These are phyloP conservation scores for Massarina eburnea DNA, from an alignment of 2,329 filamentous ascomycete genomes.

Conservation along the genomic window DNA sequence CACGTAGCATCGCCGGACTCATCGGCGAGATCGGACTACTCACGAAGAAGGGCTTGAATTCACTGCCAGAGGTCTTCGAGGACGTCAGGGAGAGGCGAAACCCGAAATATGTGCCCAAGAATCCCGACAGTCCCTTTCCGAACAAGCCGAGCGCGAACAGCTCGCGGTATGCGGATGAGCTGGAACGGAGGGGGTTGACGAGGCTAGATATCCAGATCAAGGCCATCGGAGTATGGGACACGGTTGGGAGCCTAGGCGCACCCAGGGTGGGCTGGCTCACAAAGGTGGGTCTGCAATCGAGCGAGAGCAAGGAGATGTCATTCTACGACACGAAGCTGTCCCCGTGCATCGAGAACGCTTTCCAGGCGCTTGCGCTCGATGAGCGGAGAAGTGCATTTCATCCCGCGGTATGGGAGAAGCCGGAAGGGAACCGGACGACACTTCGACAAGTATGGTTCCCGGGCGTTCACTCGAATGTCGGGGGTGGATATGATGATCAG, in stretches of 20 bases:
- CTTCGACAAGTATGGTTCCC: slow-evolving; percentile 60
- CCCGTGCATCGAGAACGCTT: slow-evolving; percentile 54
- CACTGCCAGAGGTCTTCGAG: slow-evolving; percentile 50
- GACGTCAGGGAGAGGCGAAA: slow-evolving; percentile 50
- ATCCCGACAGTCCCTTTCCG: slow-evolving; percentile 50
- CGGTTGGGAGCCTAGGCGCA: slow-evolving; percentile 50
- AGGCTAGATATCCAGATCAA: slow-evolving; percentile 44
- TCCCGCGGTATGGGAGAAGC: slow-evolving; percentile 56
- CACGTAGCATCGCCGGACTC: slow-evolving; percentile 45
- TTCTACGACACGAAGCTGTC: slow-evolving; percentile 53
- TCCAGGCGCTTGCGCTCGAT: slow-evolving; percentile 58
- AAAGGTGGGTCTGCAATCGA: slow-evolving; percentile 37
- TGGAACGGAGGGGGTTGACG: slow-evolving; percentile 39
- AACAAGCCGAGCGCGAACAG: slow-evolving; percentile 49
- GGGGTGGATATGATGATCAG: slow-evolving; percentile 49
- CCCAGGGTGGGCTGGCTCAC: slow-evolving; percentile 48
- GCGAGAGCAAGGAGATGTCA: slow-evolving; percentile 41
- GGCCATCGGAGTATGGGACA: slow-evolving; percentile 53
- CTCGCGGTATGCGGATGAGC: slow-evolving; percentile 47
- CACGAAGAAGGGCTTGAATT: slow-evolving; percentile 49
- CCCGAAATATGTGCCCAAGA: slow-evolving; percentile 46
- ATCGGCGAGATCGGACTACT: slow-evolving; percentile 51
- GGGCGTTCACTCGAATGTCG: slow-evolving; percentile 56
- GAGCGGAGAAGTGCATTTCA: slow-evolving; percentile 54
- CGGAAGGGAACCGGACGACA: slow-evolving; percentile 46